Conservation (phyloP, 768 basidiomycete species). For the Gymnopilus junonius region DNA sequence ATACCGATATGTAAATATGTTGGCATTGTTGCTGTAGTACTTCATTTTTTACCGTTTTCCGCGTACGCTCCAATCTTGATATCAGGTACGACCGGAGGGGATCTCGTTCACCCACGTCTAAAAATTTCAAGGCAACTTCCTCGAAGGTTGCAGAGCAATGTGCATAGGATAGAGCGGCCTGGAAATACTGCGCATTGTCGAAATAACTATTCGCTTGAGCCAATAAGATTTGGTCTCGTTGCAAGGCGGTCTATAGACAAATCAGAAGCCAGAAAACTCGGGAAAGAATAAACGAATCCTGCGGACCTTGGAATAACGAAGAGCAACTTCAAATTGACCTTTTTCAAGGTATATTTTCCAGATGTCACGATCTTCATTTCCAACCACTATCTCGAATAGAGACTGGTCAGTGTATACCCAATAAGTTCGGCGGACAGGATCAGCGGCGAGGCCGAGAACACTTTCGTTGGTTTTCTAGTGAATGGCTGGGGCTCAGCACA, state of each 20-base stretch:
- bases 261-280: not conserved
- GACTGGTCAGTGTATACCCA: slow-evolving; percentile 94
- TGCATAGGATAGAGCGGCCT: slow-evolving; percentile 91
- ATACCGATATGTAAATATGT: not conserved
- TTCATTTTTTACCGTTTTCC: slow-evolving; percentile 66
- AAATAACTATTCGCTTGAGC: slow-evolving; percentile 86
- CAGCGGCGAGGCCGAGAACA: slow-evolving; percentile 77
- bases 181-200: slow-evolving; percentile 79
- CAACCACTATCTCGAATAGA: slow-evolving; percentile 83
- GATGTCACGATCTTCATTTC: slow-evolving; percentile 91
- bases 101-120: slow-evolving; percentile 90
- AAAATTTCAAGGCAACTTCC: slow-evolving; percentile 87
- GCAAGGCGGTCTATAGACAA: slow-evolving; percentile 77
- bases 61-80: slow-evolving; percentile 82
- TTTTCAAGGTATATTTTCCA: slow-evolving; percentile 91
- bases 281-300: not conserved
- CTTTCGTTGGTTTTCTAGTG: slow-evolving; percentile 74
- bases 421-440: slow-evolving; percentile 87
- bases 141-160: slow-evolving; percentile 89
- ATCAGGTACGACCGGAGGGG: slow-evolving; percentile 89
- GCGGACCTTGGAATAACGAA: slow-evolving; percentile 81
- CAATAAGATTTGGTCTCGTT: slow-evolving; percentile 83
- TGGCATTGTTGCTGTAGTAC: not conserved
- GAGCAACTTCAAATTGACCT: slow-evolving; percentile 75
- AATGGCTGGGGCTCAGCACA: not conserved